phyloP scores from a whole-genome alignment of 768 basidiomycete genomes.

The Harrya chromipes region DNA sequence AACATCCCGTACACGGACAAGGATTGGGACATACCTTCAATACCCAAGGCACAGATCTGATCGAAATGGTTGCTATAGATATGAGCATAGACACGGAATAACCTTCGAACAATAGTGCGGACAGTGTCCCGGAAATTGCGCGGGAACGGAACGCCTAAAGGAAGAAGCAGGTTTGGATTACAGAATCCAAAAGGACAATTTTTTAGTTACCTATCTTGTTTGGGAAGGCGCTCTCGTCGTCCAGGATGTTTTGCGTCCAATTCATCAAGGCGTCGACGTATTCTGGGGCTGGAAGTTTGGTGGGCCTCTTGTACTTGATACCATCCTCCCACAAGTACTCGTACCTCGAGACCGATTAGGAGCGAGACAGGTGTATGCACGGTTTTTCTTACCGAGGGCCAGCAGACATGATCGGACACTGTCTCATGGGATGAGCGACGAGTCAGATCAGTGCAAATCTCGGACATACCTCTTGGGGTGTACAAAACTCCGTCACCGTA shows the following conservation, averaged over 20 bases:
- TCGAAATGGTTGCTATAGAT: constrained; percentile 99
- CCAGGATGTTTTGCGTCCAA: constrained; percentile 91
- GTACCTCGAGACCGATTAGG: constrained; percentile 51
- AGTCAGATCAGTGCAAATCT: constrained; percentile 1
- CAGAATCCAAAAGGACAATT: background rate
- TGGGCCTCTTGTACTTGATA: constrained; percentile 79
- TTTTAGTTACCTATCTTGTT: constrained; percentile 78
- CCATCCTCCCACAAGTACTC: constrained; percentile 97
- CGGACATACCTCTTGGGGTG: constrained; percentile 73
- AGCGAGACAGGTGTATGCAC: background rate
- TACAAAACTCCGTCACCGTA: constrained; percentile 97
- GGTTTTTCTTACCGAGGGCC: constrained; percentile 69
- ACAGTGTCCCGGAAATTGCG: constrained; percentile 87
- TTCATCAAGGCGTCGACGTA: constrained; percentile 99
- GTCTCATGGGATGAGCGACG: constrained; percentile 9
- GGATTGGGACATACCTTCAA: constrained; percentile 68
- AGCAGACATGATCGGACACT: constrained; percentile 97
- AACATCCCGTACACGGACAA: background rate
- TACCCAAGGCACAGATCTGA: constrained; percentile 95
- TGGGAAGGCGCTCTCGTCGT: constrained; percentile 91
- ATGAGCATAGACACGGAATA: constrained; percentile 98
- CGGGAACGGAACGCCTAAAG: constrained; percentile 85
- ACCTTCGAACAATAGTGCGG: constrained; percentile 83
- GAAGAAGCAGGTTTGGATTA: constrained; percentile 1
- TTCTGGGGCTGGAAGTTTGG: constrained; percentile 92